Percentiles rank a stretch among this genome's conserved stretches.
Conservation (phyloP, 345 rosid species). For the Pistacia vera region DNA sequence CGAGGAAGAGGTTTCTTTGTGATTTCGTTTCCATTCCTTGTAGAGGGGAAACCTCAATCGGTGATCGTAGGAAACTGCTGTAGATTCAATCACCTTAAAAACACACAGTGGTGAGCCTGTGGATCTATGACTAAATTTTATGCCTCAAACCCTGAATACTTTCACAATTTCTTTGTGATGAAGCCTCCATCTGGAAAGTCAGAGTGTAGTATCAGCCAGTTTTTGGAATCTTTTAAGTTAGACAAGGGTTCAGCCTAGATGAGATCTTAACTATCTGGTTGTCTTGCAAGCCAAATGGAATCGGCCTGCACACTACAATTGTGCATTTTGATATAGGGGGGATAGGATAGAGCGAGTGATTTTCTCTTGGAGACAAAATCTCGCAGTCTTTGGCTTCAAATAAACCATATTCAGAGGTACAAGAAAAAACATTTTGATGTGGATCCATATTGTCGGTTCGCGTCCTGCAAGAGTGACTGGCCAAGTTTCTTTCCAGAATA, state of each 20-base stretch:
- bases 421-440: conserved; percentile 57
- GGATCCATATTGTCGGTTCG: conserved; percentile 37
- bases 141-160: conserved; percentile 61
- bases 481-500: conserved; percentile 26
- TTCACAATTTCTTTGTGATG: conserved; percentile 70
- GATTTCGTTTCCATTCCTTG: conserved; percentile 72
- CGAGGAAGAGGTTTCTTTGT: conserved; percentile 55
- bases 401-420: conserved; percentile 55
- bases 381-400: conserved; percentile 59
- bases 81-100: conserved; percentile 50
- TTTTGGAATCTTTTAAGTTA: conserved; percentile 51
- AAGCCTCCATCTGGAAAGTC: conserved; percentile 53
- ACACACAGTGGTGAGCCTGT: conserved; percentile 56
- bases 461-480: conserved; percentile 45
- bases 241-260: conserved; percentile 78
- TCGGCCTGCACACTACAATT: conserved; percentile 71
- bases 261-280: conserved; percentile 69
- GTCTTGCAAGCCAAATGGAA: conserved; percentile 67
- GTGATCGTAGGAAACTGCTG: conserved; percentile 47
- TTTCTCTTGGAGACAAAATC: conserved; percentile 75
- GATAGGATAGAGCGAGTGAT: conserved; percentile 63
- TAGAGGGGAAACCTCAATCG: conserved; percentile 63
- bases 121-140: conserved; percentile 66
- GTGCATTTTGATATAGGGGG: conserved; percentile 54
- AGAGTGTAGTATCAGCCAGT: conserved; percentile 15